phyloP scores from a whole-genome alignment of 192 early-diverging fungal genomes.

The Coemansia sp. region DNA sequence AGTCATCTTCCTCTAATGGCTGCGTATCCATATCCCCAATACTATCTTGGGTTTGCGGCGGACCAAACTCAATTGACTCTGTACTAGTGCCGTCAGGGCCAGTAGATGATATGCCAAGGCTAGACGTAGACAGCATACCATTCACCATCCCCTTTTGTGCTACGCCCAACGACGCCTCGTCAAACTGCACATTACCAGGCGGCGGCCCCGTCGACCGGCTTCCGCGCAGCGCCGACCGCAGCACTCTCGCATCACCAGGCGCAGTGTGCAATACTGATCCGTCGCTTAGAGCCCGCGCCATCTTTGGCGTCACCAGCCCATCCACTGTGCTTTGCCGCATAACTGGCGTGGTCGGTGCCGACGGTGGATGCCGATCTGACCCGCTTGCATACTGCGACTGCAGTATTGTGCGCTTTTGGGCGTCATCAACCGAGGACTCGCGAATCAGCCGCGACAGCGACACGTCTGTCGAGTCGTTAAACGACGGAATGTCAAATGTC shows the following conservation, averaged over 20 bases:
- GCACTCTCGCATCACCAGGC: constrained; percentile 10
- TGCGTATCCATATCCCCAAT: constrained; percentile 6
- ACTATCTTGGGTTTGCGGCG: neutral
- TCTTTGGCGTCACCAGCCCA: constrained; percentile 22
- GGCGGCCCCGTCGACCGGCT: constrained; percentile 11
- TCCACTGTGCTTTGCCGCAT: neutral
- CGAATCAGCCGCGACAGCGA: constrained; percentile 23
- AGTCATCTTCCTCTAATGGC: neutral
- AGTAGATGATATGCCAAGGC: constrained; percentile 3
- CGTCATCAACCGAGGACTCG: constrained; percentile 18
- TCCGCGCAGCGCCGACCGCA: constrained; percentile 32
- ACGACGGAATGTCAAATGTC: constrained; percentile 25
- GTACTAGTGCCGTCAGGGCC: neutral
- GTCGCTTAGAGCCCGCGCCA: constrained; percentile 25
- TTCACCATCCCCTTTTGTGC: constrained; percentile 24
- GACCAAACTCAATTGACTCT: constrained; percentile 18
- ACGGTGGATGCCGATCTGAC: neutral
- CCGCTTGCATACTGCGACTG: neutral
- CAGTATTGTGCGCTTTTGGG: neutral
- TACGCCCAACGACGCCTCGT: neutral
- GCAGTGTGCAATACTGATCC: constrained; percentile 6
- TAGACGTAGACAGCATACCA: constrained; percentile 6
- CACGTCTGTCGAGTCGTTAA: constrained; percentile 18
- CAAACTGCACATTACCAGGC: neutral
- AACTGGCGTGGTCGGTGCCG: constrained; percentile 7